A percentile compares a stretch with the other conserved stretches of the same genome.
These are phyloP conservation scores for Cladosporium sp. DNA, from an alignment of 2,329 filamentous ascomycete species.

Conservation along the genomic window DNA sequence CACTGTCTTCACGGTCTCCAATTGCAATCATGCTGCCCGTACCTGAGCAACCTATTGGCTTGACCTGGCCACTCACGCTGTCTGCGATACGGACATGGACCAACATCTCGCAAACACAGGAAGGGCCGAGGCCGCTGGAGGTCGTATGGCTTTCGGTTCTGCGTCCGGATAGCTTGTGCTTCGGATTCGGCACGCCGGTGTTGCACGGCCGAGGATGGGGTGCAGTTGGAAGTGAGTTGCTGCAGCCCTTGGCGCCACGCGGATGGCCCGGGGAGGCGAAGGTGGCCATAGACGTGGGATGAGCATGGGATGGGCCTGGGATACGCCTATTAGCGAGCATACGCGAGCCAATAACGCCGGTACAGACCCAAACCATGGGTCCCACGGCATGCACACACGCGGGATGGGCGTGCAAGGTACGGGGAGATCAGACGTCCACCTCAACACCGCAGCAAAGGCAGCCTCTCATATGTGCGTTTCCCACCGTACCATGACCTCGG, in stretches of 20 bases:
- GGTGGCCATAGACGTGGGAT: background rate
- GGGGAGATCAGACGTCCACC: background rate
- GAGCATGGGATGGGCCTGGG: background rate
- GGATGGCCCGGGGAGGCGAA: background rate
- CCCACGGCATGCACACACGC: constrained; percentile 1
- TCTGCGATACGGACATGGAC: no score
- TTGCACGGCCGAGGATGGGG: background rate
- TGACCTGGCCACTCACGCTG: no score
- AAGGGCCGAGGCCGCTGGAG: no score
- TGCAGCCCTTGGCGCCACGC: constrained; percentile 4
- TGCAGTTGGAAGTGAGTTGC: constrained; percentile 9
- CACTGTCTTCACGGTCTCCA: no score
- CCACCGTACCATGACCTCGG: no score
- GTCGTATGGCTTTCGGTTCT: no score
- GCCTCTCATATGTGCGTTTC: no score
- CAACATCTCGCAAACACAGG: no score
- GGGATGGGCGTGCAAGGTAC: background rate
- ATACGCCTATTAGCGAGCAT: constrained; percentile 1
- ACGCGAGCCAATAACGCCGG: background rate
- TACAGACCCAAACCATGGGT: background rate
- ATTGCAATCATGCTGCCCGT: no score
- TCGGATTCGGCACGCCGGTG: no score
- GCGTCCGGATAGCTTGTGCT: no score
- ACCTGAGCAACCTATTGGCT: no score
- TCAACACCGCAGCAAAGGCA: background rate